Evolutionary conservation across 495 filamentous ascomycete species (phyloP).

Genomic region (Tuber microsphaerosporum): DNA sequence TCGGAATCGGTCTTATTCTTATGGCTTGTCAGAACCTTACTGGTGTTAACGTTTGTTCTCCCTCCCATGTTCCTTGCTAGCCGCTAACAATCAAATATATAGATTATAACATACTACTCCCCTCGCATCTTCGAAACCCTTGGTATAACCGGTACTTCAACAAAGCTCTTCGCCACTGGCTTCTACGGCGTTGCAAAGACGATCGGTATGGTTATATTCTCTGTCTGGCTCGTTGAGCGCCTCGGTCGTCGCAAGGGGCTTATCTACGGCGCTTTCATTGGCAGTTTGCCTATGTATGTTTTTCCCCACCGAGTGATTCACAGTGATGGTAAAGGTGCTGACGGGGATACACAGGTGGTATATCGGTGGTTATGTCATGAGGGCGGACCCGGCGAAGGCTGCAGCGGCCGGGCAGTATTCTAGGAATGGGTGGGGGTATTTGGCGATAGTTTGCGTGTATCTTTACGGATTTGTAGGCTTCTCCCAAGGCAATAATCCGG

Average conservation of each 20-base stretch:
- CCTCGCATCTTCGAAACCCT: constrained; percentile 50
- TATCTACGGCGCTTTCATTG: constrained; percentile 36
- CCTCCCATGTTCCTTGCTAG: neutral
- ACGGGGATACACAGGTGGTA: constrained; percentile 25
- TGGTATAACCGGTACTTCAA: constrained; percentile 47
- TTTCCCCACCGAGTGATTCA: neutral
- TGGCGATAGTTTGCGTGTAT: constrained; percentile 44
- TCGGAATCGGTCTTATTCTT: constrained; percentile 38
- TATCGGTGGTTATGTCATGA: constrained; percentile 40
- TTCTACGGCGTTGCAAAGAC: constrained; percentile 53
- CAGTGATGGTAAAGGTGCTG: neutral
- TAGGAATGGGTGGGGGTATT: constrained; percentile 38
- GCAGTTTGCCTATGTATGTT: constrained; percentile 35
- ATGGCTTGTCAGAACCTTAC: constrained; percentile 42
- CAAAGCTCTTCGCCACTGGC: constrained; percentile 48
- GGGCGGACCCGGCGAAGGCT: constrained; percentile 22
- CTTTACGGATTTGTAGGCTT: constrained; percentile 40
- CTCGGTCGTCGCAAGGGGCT: constrained; percentile 31
- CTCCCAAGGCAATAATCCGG: neutral
- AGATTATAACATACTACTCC: constrained; percentile 50
- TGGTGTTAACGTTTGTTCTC: constrained; percentile 36
- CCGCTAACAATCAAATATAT: neutral
- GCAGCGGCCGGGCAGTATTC: constrained; percentile 24
- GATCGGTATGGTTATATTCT: constrained; percentile 36
- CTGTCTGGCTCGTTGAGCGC: constrained; percentile 32